Evolutionary conservation across 306 rosid genomes (phyloP).

Genomic region (Bauhinia variegata): DNA sequence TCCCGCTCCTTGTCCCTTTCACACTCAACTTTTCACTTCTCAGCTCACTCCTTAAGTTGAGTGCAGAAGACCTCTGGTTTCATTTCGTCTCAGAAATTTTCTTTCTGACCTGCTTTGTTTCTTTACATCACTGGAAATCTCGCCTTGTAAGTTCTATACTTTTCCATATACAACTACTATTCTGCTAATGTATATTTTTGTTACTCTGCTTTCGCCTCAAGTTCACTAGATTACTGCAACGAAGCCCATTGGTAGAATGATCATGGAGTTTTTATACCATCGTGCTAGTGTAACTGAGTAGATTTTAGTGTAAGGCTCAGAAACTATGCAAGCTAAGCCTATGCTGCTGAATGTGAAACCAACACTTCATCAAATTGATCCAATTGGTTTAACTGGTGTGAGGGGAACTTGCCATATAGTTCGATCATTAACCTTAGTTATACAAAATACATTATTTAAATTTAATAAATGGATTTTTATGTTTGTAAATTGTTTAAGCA

Average conservation of each 20-base stretch:
- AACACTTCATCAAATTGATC: no score
- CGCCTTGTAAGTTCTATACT: constrained; percentile 20
- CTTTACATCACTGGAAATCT: background rate
- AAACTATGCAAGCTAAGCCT: background rate
- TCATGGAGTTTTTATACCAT: background rate
- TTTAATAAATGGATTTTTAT: background rate
- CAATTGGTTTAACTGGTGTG: no score
- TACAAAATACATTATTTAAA: background rate
- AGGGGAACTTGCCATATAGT: background rate
- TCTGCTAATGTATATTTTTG: background rate
- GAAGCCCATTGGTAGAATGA: background rate
- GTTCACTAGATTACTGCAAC: background rate
- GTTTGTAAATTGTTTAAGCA: background rate
- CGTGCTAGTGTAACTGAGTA: background rate
- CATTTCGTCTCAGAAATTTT: background rate
- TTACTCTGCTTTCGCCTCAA: background rate
- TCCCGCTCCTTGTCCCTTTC: constrained; percentile 31
- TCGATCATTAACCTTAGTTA: background rate
- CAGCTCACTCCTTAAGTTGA: no score
- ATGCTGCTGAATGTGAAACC: no score
- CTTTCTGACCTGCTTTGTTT: background rate
- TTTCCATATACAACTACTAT: background rate
- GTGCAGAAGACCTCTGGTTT: background rate
- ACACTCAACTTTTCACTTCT: background rate
- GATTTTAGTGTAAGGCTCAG: background rate